Evolutionary conservation across 805 yeast genomes (phyloP).

Genomic region (Nakazawaea wickerhamii): DNA sequence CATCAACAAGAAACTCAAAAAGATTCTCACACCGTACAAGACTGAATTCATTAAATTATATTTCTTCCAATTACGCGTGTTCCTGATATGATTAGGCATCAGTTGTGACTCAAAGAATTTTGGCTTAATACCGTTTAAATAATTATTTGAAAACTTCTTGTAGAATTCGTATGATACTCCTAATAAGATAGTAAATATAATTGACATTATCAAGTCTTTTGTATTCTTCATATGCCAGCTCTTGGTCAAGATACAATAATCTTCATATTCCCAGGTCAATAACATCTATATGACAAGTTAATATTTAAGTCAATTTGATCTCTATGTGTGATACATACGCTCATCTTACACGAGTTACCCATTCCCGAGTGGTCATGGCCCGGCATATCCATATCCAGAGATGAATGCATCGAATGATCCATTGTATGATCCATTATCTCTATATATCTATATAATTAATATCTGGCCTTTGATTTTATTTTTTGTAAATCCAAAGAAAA

Average conservation of each 20-base stretch:
- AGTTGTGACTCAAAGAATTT: not conserved
- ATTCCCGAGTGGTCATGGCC: constrained; percentile 11
- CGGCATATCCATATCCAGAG: constrained; percentile 12
- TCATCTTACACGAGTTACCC: constrained; percentile 13
- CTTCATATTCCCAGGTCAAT: constrained; percentile 37
- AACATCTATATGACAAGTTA: constrained; percentile 30
- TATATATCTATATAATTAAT: not conserved
- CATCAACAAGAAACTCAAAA: constrained; percentile 41
- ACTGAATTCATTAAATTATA: constrained; percentile 25
- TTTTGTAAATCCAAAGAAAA: not conserved
- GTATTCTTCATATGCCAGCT: constrained; percentile 34
- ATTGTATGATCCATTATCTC: constrained; percentile 1
- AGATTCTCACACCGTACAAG: constrained; percentile 35
- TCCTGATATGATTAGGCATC: not conserved
- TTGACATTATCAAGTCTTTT: constrained; percentile 27
- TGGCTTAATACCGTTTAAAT: constrained; percentile 1
- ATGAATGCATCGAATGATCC: constrained; percentile 11
- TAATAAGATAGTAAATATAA: constrained; percentile 26
- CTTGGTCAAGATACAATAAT: constrained; percentile 35
- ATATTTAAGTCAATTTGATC: not conserved
- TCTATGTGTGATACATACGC: constrained; percentile 6
- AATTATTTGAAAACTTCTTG: constrained; percentile 16
- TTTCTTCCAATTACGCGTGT: not conserved
- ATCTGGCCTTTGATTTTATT: not conserved
- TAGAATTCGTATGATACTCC: constrained; percentile 33